These are phyloP conservation scores for Saposhnikovia divaricata DNA, from an alignment of 129 eudicot species.

Conservation along the genomic window DNA sequence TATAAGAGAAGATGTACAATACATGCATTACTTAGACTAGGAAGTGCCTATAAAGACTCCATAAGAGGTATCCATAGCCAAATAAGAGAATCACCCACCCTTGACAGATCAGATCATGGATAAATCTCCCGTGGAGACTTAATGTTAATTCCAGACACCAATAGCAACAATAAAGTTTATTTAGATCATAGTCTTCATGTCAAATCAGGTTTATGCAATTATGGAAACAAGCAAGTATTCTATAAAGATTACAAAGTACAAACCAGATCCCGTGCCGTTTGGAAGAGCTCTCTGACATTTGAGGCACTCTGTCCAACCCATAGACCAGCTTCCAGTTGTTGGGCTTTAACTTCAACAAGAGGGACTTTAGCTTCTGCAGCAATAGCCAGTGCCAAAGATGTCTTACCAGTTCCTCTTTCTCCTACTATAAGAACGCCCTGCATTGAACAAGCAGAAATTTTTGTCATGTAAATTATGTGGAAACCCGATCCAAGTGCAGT, in stretches of 20 bases:
- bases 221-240: conserved; percentile 10
- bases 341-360: conserved; percentile 71
- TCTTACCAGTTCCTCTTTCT: conserved; percentile 91
- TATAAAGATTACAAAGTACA: conserved; percentile 11
- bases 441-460: conserved; percentile 14
- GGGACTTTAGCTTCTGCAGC: conserved; percentile 98
- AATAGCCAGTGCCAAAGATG: conserved; percentile 84
- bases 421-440: conserved; percentile 97
- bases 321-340: conserved; percentile 68
- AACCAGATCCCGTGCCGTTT: conserved; percentile 93
- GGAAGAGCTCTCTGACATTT: conserved; percentile 84
- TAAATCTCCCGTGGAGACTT: background rate
- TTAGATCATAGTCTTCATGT: background rate
- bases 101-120: background rate
- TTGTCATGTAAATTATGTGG: conserved; percentile 7
- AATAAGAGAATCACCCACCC: background rate
- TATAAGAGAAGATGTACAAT: background rate
- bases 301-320: conserved; percentile 97
- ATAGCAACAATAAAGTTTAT: background rate
- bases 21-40: background rate
- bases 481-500: background rate
- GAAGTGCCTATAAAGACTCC: background rate
- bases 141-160: background rate
- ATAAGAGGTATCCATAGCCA: background rate
- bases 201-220: background rate